phyloP scores from a whole-genome alignment of 1,284 basidiomycete genomes.

The Neonothopanus nambi region DNA sequence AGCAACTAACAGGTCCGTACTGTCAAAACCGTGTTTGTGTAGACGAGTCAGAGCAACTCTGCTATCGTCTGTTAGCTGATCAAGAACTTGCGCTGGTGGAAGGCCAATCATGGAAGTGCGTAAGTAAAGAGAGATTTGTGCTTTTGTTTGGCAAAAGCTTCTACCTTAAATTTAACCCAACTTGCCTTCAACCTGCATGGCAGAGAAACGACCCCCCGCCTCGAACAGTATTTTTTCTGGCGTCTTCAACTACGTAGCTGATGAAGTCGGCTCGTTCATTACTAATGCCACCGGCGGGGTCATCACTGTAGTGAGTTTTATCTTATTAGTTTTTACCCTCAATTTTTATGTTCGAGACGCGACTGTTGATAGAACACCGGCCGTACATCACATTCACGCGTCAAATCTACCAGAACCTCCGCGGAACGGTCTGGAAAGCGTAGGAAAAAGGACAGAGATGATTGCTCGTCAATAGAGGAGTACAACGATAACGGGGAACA shows the following conservation, averaged over 20 bases:
- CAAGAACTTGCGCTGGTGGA: too few relatives aligned
- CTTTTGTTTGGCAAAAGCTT: too few relatives aligned
- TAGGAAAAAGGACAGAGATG: too few relatives aligned
- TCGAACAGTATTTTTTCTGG: constrained; percentile 53
- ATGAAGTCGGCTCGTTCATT: constrained; percentile 70
- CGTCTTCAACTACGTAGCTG: constrained; percentile 68
- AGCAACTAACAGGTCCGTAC: constrained; percentile 15
- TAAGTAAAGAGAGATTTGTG: too few relatives aligned
- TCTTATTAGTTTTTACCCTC: not conserved
- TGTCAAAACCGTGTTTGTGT: constrained; percentile 4
- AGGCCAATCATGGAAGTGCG: too few relatives aligned
- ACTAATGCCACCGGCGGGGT: constrained; percentile 57
- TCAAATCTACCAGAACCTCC: constrained; percentile 6
- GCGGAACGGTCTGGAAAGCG: not conserved
- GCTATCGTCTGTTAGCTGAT: too few relatives aligned
- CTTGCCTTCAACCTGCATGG: not conserved
- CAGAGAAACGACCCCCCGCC: not conserved
- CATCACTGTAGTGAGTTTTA: constrained; percentile 23
- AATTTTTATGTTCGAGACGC: constrained; percentile 5
- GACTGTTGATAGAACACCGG: constrained; percentile 11
- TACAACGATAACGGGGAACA: not conserved
- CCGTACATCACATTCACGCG: constrained; percentile 13
- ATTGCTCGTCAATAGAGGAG: too few relatives aligned
- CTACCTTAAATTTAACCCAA: too few relatives aligned
- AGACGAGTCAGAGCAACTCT: not conserved